Conservation (phyloP, 2,329 filamentous ascomycete species). For the Basipetospora chlamydospora region DNA sequence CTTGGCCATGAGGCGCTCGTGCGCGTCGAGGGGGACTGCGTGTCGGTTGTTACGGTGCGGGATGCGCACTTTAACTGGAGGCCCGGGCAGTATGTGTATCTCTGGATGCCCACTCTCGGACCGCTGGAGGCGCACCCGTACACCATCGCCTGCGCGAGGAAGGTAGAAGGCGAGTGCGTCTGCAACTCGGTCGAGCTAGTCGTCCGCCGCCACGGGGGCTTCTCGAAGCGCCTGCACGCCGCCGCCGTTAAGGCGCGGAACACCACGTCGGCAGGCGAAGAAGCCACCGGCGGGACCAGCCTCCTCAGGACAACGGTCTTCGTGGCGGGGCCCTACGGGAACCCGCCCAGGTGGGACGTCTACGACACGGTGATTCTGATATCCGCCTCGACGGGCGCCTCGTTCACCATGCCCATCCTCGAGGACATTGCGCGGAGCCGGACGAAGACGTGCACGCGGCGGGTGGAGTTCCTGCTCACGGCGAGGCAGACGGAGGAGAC, state of each 20-base stretch:
- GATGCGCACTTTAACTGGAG: conserved; percentile 44
- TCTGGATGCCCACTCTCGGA: conserved; percentile 42
- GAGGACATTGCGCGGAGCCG: conserved; percentile 33
- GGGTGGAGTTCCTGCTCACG: conserved; percentile 38
- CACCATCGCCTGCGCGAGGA: conserved; percentile 43
- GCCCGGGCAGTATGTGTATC: conserved; percentile 46
- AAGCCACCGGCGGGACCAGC: conserved; percentile 13
- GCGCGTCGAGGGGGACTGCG: conserved; percentile 31
- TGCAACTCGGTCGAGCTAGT: conserved; percentile 47
- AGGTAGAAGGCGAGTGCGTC: conserved; percentile 32
- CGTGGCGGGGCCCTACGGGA: conserved; percentile 41
- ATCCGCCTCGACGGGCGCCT: conserved; percentile 48
- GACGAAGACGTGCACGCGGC: conserved; percentile 29
- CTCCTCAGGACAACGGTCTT: conserved; percentile 25
- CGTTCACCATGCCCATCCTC: conserved; percentile 44
- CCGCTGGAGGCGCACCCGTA: conserved; percentile 44
- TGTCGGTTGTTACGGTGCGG: conserved; percentile 44
- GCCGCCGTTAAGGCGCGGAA: conserved; percentile 22
- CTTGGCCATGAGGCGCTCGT: conserved; percentile 38
- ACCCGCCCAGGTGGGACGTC: conserved; percentile 38
- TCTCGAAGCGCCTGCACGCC: conserved; percentile 37
- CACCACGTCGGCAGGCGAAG: too few species aligned
- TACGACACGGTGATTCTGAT: conserved; percentile 47
- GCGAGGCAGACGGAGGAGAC: conserved; percentile 38
- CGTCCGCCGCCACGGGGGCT: conserved; percentile 39